Evolutionary conservation across 148 eudicot genomes (phyloP), one percentile per base, ranked within the genome.

Genomic region (Nepenthes gracilis): DNA sequence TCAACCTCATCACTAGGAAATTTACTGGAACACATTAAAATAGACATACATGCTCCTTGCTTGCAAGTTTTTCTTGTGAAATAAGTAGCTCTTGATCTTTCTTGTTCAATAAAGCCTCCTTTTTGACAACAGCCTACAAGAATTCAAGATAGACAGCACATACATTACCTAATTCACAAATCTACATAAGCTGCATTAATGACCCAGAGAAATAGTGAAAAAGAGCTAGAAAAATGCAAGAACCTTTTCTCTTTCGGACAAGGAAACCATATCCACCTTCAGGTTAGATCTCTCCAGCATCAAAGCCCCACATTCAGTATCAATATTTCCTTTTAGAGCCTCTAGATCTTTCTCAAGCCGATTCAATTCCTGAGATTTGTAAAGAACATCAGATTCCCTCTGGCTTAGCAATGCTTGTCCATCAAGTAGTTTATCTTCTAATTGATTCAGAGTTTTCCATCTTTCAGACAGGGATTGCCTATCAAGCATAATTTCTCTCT

Each of bases 161-260:
- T 71, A 47, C 47, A 64, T 55, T 36, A 49, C 14, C 5, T 52
- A 47, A 58, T 2, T 5, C 54, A 57, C 12, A 38, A 36, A 23
- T 32, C 6, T 33, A 47, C 12, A 35, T 12, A 49, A 1, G 1
- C 35, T 43, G 4, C 12, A 45, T 2, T 10, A 33, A 70, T 32
- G 13, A 43, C 2, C 45, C 38, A 37, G 38, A 15, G 47, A 32
- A 47, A 59, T 38, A 37, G 10, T 52, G 48, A 9, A 23, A 23
- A 55, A 23, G 53, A 15, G 15, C 53, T 5, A 8, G 45, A 49
- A 40, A 12, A 38, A 55, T 9, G 35, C 23, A 57, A 13, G 36
- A 47, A 92, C 98, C 96, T 88, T 93, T 67, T 88, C 98, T 75
- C 90, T 80, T 64, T 81, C 86, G 53, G 86, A 77, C 67, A 92